Conservation (phyloP, 495 filamentous ascomycete species). For the Lineolata rhizophorae region DNA sequence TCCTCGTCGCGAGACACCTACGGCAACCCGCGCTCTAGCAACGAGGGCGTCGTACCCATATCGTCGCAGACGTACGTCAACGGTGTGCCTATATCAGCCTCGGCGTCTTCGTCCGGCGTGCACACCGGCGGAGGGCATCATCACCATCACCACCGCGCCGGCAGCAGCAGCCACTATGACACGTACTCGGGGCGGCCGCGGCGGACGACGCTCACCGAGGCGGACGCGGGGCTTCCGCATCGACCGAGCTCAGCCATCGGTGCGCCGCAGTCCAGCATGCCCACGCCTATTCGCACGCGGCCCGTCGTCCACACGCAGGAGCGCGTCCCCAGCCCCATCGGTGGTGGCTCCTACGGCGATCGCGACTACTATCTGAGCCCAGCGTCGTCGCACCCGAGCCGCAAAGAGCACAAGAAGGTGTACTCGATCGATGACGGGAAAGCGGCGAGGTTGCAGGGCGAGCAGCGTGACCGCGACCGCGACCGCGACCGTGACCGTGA, state of each 20-base stretch:
- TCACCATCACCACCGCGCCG: no score
- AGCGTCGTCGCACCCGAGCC: neutral
- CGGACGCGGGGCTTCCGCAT: constrained; percentile 4
- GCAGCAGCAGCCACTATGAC: constrained; percentile 4
- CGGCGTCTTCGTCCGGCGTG: no score
- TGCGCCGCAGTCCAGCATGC: no score
- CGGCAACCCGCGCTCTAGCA: constrained; percentile 8
- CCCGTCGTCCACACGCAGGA: constrained; percentile 5
- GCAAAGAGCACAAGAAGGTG: constrained; percentile 13
- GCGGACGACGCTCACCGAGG: constrained; percentile 8
- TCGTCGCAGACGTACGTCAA: constrained; percentile 3
- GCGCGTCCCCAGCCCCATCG: constrained; percentile 7
- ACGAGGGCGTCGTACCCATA: constrained; percentile 5
- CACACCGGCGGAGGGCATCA: no score
- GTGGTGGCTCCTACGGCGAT: constrained; percentile 5
- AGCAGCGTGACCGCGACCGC: constrained; percentile 5
- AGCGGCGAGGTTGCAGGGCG: constrained; percentile 7
- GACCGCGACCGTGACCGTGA: constrained; percentile 5
- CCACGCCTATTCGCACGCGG: constrained; percentile 8
- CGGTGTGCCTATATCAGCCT: constrained; percentile 3
- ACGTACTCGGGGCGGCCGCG: constrained; percentile 9
- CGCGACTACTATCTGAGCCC: neutral
- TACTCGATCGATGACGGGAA: constrained; percentile 18
- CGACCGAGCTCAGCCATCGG: neutral
- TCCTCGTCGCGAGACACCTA: neutral